Percentiles rank a stretch among this genome's conserved stretches.
These are phyloP conservation scores for Aspergillus oerlinghausenensis DNA, from an alignment of 2,329 filamentous ascomycete species.

Conservation along the genomic window DNA sequence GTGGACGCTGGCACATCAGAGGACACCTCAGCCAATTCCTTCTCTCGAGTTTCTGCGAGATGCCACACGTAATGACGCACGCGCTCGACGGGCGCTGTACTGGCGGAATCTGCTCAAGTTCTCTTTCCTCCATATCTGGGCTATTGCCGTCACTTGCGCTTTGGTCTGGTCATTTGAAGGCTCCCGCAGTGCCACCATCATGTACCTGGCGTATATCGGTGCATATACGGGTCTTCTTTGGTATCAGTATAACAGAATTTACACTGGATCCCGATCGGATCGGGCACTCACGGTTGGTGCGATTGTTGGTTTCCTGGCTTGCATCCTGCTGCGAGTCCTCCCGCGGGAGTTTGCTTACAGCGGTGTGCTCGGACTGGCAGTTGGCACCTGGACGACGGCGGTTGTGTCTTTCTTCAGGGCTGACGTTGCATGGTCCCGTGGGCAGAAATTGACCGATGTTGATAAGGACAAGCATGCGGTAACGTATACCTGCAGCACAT, in stretches of 20 bases:
- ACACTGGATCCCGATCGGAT: slow-evolving; percentile 46
- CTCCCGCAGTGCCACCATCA: slow-evolving; percentile 39
- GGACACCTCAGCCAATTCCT: slow-evolving; percentile 41
- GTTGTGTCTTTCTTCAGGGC: slow-evolving; percentile 46
- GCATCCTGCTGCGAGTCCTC: slow-evolving; percentile 41
- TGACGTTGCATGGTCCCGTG: slow-evolving; percentile 38
- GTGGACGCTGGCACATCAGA: slow-evolving; percentile 39
- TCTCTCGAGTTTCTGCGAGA: slow-evolving; percentile 44
- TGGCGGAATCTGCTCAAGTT: slow-evolving; percentile 48
- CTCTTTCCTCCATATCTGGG: slow-evolving; percentile 50
- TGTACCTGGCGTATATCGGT: slow-evolving; percentile 48
- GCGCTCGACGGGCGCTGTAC: slow-evolving; percentile 46
- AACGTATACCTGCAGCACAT: slow-evolving; percentile 34
- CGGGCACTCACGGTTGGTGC: slow-evolving; percentile 45
- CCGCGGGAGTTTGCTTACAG: slow-evolving; percentile 40
- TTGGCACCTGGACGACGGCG: slow-evolving; percentile 50
- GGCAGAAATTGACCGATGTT: slow-evolving; percentile 35
- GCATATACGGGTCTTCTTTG: slow-evolving; percentile 52
- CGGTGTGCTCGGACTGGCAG: slow-evolving; percentile 46
- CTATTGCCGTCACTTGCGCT: slow-evolving; percentile 44
- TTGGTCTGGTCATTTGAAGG: slow-evolving; percentile 51
- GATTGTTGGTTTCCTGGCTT: slow-evolving; percentile 44
- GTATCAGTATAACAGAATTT: slow-evolving; percentile 53
- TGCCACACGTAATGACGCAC: slow-evolving; percentile 37
- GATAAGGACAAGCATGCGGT: slow-evolving; percentile 36